Evolutionary conservation across 345 rosid species (phyloP), one percentile per base, ranked within the genome.

Genomic region (Salix dunnii): DNA sequence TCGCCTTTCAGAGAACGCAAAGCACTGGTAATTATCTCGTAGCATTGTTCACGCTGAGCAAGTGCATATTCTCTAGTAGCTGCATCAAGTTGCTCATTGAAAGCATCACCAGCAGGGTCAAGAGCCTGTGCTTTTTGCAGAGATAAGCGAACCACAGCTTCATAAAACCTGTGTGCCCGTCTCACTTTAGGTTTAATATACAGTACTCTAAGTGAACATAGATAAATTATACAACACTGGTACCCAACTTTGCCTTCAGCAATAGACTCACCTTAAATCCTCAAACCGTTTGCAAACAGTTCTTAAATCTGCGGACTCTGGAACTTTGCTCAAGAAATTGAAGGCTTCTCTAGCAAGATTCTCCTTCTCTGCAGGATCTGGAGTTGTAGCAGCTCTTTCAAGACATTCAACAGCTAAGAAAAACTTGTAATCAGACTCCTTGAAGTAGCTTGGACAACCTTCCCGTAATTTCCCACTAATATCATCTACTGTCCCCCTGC

Each of bases 401-500:
- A 96, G 98, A 80, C 90, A 90, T 85, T 96, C 98, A 83, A 96
- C 99, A 69, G 98, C 99, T 83, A 96, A 88, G 88, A 90, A 96
- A 81, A 96, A 93, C 85, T 96, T 93, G 86, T 93, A 87, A 88
- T 96, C 96, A 25, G 99, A 90, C 79, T 96, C 98, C 87, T 89
- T 92, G 85, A 92, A 96, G 87, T 91, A 93, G 86, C 98, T 93
- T 71, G 97, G 97, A 84, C 98, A 93, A 67, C 99, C 97, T 82
- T 93, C 98, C 20, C 87, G 87, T 65, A 96, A 81, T 81, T 91
- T 82, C 65, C 87, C 90, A 84, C 97, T 92, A 68, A 96, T 86
- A 78, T 96, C 99, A 83, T 96, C 95, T 72, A 96, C 97, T 65
- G 99, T 90, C 67, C 99, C 98, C 85, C 98, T 96, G 76, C 98